Evolutionary conservation across 2,329 filamentous ascomycete genomes (phyloP).

Genomic region (Emmonsiellopsis sp.): DNA sequence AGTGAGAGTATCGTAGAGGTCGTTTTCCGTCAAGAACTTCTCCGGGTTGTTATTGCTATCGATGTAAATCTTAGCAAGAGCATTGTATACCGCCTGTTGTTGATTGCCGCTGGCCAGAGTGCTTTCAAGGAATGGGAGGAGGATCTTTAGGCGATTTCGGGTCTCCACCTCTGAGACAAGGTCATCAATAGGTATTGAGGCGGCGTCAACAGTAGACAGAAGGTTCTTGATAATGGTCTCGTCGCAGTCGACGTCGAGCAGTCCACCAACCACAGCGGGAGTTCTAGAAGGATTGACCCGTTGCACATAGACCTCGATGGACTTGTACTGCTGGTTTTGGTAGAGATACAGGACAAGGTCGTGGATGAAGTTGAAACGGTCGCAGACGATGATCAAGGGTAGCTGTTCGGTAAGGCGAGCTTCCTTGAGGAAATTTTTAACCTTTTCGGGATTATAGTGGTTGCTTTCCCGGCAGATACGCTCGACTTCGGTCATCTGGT

Average conservation of each 20-base stretch:
- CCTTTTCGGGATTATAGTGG: constrained; percentile 83
- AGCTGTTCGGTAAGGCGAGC: constrained; percentile 85
- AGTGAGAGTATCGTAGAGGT: constrained; percentile 83
- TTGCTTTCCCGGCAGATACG: constrained; percentile 93
- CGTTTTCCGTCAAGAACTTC: constrained; percentile 94
- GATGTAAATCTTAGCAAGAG: constrained; percentile 98
- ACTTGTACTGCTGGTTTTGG: constrained; percentile 98
- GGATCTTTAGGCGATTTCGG: constrained; percentile 87
- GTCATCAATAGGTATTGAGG: constrained; percentile 85
- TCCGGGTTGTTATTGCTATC: constrained; percentile 98
- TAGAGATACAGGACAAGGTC: constrained; percentile 94
- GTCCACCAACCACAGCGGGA: constrained; percentile 82
- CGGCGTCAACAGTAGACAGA: constrained; percentile 71
- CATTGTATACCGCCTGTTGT: constrained; percentile 94
- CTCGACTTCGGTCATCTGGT: constrained; percentile 91
- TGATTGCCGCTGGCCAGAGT: constrained; percentile 84
- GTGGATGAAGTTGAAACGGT: constrained; percentile 98
- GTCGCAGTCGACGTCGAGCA: constrained; percentile 95
- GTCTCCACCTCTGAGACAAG: constrained; percentile 92
- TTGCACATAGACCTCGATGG: constrained; percentile 96
- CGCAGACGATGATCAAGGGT: constrained; percentile 94
- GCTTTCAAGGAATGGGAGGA: constrained; percentile 90
- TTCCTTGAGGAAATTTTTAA: constrained; percentile 99
- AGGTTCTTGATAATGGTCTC: constrained; percentile 93
- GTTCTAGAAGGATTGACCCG: constrained; percentile 87